A percentile compares a stretch with the other conserved stretches of the same genome.
These are phyloP conservation scores for Mucor irregularis DNA, from an alignment of 371 early-diverging fungal genomes.

Conservation along the genomic window DNA sequence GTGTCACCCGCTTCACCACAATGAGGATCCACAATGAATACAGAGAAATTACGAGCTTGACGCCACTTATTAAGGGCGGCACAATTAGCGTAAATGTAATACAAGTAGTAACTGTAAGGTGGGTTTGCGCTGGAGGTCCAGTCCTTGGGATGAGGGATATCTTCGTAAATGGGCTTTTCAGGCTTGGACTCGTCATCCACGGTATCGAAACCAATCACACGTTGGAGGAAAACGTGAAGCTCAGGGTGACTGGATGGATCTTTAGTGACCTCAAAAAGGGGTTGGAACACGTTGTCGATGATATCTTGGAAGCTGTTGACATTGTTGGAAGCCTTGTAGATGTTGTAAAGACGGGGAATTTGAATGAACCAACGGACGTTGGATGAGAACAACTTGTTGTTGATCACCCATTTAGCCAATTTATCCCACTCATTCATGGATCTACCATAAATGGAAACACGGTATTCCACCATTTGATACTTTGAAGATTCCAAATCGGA, in stretches of 20 bases:
- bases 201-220: conserved; percentile 96
- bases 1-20: conserved; percentile 98
- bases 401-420: conserved; percentile 90
- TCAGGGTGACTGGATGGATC: conserved; percentile 87
- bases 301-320: conserved; percentile 83
- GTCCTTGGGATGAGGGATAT: conserved; percentile 82
- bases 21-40: too few species aligned
- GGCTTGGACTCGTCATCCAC: conserved; percentile 98
- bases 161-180: conserved; percentile 82
- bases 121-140: conserved; percentile 89
- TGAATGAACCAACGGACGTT: conserved; percentile 98
- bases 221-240: conserved; percentile 91
- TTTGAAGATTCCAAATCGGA: conserved; percentile 94
- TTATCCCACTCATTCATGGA: conserved; percentile 90
- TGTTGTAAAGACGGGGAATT: conserved; percentile 92
- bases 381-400: conserved; percentile 86
- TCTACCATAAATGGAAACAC: conserved; percentile 92
- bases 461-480: conserved; percentile 94
- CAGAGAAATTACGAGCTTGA: conserved; percentile 60
- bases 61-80: conserved; percentile 88
- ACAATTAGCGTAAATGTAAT: conserved; percentile 95
- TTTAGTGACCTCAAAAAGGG: conserved; percentile 91
- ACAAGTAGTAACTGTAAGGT: conserved; percentile 96
- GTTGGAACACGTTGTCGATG: conserved; percentile 86
- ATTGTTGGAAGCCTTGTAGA: conserved; percentile 76